Conservation (phyloP, 2,329 filamentous ascomycete genomes). For the Phialophora tarda region DNA sequence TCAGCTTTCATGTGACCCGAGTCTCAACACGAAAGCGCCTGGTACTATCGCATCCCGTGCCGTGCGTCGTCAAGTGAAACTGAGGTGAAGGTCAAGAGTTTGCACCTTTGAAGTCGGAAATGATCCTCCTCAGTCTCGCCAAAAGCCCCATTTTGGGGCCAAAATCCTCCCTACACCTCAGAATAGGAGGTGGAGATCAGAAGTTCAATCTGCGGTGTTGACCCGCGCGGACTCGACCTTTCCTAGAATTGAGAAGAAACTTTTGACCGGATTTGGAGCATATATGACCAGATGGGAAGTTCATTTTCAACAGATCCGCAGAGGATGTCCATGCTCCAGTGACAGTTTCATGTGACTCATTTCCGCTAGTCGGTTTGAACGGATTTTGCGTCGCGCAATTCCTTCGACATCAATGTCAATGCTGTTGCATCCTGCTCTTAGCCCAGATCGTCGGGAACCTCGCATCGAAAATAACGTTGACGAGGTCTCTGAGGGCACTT, state of each 20-base stretch:
- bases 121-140: conserved; percentile 9
- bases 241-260: not conserved
- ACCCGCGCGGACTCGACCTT: not conserved
- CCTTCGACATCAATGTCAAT: not conserved
- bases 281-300: not conserved
- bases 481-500: not conserved
- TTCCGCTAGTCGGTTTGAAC: not conserved
- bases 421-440: not conserved
- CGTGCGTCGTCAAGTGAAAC: not conserved
- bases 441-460: not conserved
- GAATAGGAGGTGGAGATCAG: conserved; percentile 16
- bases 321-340: not conserved
- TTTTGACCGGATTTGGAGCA: not conserved
- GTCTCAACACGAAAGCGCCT: not conserved
- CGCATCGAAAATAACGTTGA: not conserved
- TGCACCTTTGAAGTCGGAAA: conserved; percentile 3
- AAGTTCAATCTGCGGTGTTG: not conserved
- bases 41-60: not conserved
- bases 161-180: conserved; percentile 1
- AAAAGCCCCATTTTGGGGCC: conserved; percentile 17
- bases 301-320: not conserved
- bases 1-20: not conserved
- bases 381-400: not conserved
- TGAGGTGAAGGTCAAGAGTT: not conserved
- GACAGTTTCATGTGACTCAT: not conserved